A percentile compares a stretch with the other conserved stretches of the same genome.
phyloP scores from a whole-genome alignment of 129 eudicot species.

The Heracleum sosnowskyi region DNA sequence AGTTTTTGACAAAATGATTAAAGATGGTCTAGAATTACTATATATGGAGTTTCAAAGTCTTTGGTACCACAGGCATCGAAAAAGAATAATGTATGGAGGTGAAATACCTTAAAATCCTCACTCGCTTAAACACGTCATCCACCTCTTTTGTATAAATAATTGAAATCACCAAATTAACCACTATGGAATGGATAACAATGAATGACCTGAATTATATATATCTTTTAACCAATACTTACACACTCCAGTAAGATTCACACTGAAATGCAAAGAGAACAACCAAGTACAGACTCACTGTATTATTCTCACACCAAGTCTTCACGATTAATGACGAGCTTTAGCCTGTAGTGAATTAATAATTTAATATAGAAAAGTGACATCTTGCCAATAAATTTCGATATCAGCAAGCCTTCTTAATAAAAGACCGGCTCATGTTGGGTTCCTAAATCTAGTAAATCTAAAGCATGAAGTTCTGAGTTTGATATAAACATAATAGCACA shows the following conservation, averaged over 20 bases:
- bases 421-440: not conserved
- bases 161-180: not conserved
- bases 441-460: not conserved
- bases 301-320: not conserved
- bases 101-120: not conserved
- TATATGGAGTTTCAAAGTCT: not conserved
- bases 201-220: too few relatives aligned
- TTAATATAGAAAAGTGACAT: not conserved
- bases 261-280: not conserved
- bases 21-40: not conserved
- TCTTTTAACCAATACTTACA: not conserved
- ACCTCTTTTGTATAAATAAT: too few relatives aligned
- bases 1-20: not conserved
- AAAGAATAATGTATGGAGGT: not conserved
- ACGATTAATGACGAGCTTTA: not conserved
- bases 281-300: not conserved
- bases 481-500: not conserved
- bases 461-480: not conserved
- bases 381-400: not conserved
- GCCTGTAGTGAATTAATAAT: not conserved
- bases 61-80: not conserved
- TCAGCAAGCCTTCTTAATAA: not conserved
- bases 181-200: too few relatives aligned
- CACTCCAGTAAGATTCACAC: not conserved
- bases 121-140: not conserved